phyloP scores from a whole-genome alignment of 345 rosid species.

The Geranium rotundifolium region DNA sequence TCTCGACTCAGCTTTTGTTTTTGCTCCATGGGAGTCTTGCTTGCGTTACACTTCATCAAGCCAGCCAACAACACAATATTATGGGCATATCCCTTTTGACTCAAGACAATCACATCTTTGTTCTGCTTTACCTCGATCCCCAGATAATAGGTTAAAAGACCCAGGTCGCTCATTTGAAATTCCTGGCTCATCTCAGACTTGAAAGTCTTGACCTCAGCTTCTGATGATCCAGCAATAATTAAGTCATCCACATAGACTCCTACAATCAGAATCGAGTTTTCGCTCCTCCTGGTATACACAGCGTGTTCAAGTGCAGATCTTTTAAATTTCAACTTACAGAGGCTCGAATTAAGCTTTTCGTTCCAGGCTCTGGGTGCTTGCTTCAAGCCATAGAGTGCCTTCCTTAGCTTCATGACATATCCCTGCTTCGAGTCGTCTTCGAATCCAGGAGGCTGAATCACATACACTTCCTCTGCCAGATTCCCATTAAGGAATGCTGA shows the following conservation, averaged over 20 bases:
- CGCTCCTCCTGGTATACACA: neutral
- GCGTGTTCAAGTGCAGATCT: neutral
- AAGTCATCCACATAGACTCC: slow-evolving; percentile 2
- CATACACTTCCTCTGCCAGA: too few relatives aligned
- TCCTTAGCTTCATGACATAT: too few relatives aligned
- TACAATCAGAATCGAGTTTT: neutral
- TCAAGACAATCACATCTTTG: neutral
- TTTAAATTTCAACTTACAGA: too few relatives aligned
- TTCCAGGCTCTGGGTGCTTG: neutral
- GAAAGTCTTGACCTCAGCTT: neutral
- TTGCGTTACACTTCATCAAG: neutral
- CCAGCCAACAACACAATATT: neutral
- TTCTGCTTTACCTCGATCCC: neutral
- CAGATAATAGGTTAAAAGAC: neutral
- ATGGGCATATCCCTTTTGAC: neutral
- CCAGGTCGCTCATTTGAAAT: neutral
- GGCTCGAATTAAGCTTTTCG: too few relatives aligned
- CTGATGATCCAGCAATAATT: neutral
- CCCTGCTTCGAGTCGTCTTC: too few relatives aligned
- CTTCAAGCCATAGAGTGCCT: too few relatives aligned
- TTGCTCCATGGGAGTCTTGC: too few relatives aligned
- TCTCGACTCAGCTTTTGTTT: neutral
- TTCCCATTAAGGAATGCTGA: neutral
- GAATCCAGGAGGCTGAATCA: too few relatives aligned
- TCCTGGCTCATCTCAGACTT: neutral